Percentiles rank a stretch among this genome's conserved stretches.
Conservation (phyloP, 768 basidiomycete species). For the Rhodosporidiobolus sp. region DNA sequence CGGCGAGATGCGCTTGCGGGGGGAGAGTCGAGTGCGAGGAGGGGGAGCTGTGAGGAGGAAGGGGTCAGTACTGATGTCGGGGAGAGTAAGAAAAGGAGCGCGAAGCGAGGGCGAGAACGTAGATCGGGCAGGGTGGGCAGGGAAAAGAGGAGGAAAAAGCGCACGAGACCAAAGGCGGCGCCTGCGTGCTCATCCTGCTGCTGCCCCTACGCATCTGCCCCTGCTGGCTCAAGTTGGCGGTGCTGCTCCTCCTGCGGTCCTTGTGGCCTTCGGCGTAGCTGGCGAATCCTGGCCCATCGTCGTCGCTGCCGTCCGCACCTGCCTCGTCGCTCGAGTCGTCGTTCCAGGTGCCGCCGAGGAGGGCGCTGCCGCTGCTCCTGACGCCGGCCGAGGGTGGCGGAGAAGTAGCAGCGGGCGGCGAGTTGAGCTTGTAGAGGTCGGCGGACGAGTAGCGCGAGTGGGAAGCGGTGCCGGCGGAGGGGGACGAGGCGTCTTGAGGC, state of each 20-base stretch:
- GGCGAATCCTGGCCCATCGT: conserved; percentile 5
- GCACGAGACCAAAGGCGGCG: not conserved
- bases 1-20: not conserved
- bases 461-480: not conserved
- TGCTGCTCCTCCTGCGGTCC: not conserved
- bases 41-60: not conserved
- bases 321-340: not conserved
- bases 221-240: not conserved
- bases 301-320: not conserved
- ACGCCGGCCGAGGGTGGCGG: not conserved
- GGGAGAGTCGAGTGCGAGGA: not conserved
- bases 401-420: too few species aligned
- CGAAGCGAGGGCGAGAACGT: too few species aligned
- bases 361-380: not conserved
- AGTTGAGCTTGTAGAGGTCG: conserved; percentile 22
- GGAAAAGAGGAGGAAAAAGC: not conserved
- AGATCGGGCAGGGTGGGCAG: not conserved
- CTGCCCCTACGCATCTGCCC: not conserved
- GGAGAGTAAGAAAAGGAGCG: not conserved
- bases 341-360: not conserved
- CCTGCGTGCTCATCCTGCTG: not conserved
- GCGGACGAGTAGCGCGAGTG: conserved; percentile 22
- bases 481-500: not conserved
- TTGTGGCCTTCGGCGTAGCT: not conserved
- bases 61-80: too few species aligned